Percentiles rank a stretch among this genome's conserved stretches.
phyloP scores from a whole-genome alignment of 2,329 filamentous ascomycete species.

The Annulohypoxylon truncatum region DNA sequence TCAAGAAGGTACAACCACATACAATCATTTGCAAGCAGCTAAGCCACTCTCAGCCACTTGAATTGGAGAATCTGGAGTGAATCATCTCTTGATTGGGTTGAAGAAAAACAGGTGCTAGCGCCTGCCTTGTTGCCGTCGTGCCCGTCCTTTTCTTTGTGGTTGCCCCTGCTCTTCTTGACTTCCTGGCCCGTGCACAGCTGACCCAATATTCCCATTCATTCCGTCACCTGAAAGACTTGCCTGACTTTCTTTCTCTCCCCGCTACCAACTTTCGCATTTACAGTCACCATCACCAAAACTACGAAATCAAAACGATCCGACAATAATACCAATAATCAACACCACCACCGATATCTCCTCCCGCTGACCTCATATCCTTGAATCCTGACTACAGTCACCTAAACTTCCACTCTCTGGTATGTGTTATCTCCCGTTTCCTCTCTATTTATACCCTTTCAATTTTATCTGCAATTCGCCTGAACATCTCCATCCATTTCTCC shows the following conservation, averaged over 20 bases:
- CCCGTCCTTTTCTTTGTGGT: constrained; percentile 15
- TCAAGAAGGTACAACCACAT: background rate
- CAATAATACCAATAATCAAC: constrained; percentile 24
- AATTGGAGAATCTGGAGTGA: constrained; percentile 11
- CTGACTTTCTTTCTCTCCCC: constrained; percentile 41
- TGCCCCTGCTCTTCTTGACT: background rate
- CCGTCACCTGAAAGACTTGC: constrained; percentile 43
- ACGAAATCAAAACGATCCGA: constrained; percentile 16
- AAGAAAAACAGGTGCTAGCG: constrained; percentile 17
- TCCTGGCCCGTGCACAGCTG: constrained; percentile 26
- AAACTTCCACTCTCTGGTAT: constrained; percentile 22
- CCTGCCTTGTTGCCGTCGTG: constrained; percentile 12
- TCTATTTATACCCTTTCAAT: background rate
- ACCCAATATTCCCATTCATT: constrained; percentile 35
- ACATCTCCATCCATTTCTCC: constrained; percentile 41
- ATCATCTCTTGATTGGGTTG: constrained; percentile 17
- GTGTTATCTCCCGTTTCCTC: background rate
- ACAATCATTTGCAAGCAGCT: background rate
- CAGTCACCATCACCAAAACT: constrained; percentile 17
- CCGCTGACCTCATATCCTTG: constrained; percentile 17
- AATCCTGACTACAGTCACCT: constrained; percentile 14
- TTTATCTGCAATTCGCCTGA: constrained; percentile 25
- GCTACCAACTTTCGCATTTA: constrained; percentile 36
- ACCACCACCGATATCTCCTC: constrained; percentile 9
- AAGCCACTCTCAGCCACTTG: constrained; percentile 35